These are phyloP conservation scores for Euptelea pleiosperma DNA, from an alignment of 164 flowering plant genomes.

Conservation along the genomic window DNA sequence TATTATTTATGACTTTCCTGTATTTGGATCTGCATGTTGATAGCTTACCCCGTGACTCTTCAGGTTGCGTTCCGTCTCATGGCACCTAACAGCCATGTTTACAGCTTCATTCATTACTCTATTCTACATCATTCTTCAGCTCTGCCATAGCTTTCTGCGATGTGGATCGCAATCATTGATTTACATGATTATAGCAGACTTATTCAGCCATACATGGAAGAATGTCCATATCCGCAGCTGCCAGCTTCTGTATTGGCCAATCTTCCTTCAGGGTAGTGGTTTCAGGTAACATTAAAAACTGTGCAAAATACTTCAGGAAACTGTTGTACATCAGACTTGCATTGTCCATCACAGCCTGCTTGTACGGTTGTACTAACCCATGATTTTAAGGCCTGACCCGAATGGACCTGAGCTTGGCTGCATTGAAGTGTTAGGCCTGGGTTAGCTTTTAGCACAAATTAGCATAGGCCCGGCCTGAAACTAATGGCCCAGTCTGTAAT, in stretches of 20 bases:
- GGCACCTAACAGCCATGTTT: slow-evolving; percentile 40
- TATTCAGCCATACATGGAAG: slow-evolving; percentile 43
- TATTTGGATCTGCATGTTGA: slow-evolving; percentile 11
- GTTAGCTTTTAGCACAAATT: too few species aligned
- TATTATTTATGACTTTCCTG: not conserved
- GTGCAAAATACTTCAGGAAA: not conserved
- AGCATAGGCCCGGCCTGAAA: too few species aligned
- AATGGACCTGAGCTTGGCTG: too few species aligned
- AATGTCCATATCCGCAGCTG: slow-evolving; percentile 60
- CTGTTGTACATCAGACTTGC: too few species aligned
- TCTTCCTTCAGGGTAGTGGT: slow-evolving; percentile 47
- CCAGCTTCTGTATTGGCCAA: slow-evolving; percentile 87
- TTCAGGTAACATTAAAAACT: slow-evolving; percentile 43
- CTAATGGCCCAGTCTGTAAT: too few species aligned
- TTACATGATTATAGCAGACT: slow-evolving; percentile 18
- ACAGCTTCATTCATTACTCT: slow-evolving; percentile 57
- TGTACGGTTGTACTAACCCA: too few species aligned
- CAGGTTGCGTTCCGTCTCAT: slow-evolving; percentile 46
- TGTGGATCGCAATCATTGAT: slow-evolving; percentile 33
- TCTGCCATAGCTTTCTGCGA: slow-evolving; percentile 31
- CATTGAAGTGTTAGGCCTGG: too few species aligned
- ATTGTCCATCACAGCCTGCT: too few species aligned
- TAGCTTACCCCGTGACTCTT: slow-evolving; percentile 19
- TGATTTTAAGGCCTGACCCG: too few species aligned
- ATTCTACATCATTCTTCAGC: slow-evolving; percentile 60